Evolutionary conservation across 2,329 filamentous ascomycete genomes (phyloP), one percentile per base, ranked within the genome.

Genomic region (Verticillium alfalfae): DNA sequence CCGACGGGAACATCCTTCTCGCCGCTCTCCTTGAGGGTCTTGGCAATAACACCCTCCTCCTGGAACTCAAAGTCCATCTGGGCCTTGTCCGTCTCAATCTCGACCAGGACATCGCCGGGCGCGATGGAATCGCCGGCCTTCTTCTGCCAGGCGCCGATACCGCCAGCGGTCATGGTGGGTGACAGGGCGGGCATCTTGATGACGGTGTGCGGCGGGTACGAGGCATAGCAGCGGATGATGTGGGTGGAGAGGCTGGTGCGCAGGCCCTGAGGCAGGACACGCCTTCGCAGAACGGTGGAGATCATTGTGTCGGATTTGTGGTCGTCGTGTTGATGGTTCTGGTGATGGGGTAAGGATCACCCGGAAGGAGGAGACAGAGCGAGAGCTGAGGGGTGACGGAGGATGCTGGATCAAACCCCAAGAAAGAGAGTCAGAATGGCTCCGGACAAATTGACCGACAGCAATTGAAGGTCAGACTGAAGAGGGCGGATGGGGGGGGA

Each of bases 31-130:
- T 93, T 95, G 73, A 99, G 83, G 66, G 98, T 85, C 85, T 97
- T 97, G 72, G 95, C 94, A 69, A 99, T 84, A 64, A 96, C 86
- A 82, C 94, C 95, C 76, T 98, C 95, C 73, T 99, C 95, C 80
- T 99, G 95, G 80, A 96, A 98, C 80, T 99, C 95, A 76, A 99
- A 98, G 83, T 99, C 95, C 95, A 99, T 99, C 83, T 98, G 95
- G 67, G 95, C 95, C 86, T 99, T 99, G 81, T 99, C 95, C 71
- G 95, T 99, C 86, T 99, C 95, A 72, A 98, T 97, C 84, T 97
- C 93, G 69, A 97, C 93, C 69, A 99, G 82, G 56, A 99, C 95
- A 76, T 99, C 95, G 75, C 95, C 95, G 59, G 96, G 93, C 62
- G 86, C 82, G 76, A 99, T 88, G 66, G 82, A 73, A 78, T 99